phyloP scores from a whole-genome alignment of 2,329 filamentous ascomycete species.

The Xylaria sp. region DNA sequence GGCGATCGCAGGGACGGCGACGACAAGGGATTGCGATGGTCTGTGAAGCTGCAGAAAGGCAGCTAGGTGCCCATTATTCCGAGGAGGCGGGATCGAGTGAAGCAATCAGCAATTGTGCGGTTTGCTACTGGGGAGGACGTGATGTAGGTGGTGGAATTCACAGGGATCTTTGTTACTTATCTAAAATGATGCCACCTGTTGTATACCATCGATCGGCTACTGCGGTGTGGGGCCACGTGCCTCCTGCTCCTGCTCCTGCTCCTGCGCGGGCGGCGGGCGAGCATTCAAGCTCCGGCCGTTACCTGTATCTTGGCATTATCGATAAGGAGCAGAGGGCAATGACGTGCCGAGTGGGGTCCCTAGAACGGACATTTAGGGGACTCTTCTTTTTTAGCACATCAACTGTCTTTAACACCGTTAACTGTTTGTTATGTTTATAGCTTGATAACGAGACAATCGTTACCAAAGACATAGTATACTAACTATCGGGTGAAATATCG shows the following conservation, averaged over 20 bases:
- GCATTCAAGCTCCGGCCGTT: background rate
- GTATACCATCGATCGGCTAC: constrained; percentile 14
- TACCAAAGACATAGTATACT: no score
- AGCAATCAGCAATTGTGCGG: constrained; percentile 23
- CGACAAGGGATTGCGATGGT: constrained; percentile 27
- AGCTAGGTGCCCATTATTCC: constrained; percentile 54
- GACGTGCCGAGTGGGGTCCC: constrained; percentile 9
- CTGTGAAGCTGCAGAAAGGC: constrained; percentile 38
- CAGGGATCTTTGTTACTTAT: constrained; percentile 1
- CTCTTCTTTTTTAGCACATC: background rate
- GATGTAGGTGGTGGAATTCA: constrained; percentile 17
- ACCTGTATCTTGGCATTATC: background rate
- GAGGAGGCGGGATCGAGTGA: constrained; percentile 29
- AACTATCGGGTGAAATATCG: no score
- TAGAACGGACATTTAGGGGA: background rate
- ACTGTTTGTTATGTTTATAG: no score
- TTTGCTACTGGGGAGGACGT: constrained; percentile 23
- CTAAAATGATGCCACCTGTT: constrained; percentile 39
- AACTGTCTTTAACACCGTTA: no score
- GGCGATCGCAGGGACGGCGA: constrained; percentile 38
- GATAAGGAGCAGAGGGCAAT: background rate
- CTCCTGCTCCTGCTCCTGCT: background rate
- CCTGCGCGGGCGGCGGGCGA: background rate
- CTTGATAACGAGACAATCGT: no score
- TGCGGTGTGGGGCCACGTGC: constrained; percentile 11